phyloP scores from a whole-genome alignment of 306 rosid genomes.

The Erythrophleum fordii region DNA sequence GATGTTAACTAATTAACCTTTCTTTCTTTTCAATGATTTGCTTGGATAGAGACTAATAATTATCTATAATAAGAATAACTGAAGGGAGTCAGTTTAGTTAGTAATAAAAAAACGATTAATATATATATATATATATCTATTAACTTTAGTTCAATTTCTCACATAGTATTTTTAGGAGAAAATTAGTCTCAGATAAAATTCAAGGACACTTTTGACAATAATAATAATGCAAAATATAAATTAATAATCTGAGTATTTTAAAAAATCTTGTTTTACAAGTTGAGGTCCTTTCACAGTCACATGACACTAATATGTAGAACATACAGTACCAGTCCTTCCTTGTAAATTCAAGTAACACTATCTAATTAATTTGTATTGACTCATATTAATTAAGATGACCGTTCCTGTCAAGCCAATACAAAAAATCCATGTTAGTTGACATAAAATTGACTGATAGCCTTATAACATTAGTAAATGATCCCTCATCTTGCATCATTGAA shows the following conservation, averaged over 20 bases:
- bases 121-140: neutral
- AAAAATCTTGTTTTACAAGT: neutral
- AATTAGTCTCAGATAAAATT: too few relatives aligned
- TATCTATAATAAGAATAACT: neutral
- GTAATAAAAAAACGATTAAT: neutral
- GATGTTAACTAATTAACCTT: neutral
- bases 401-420: neutral
- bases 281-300: neutral
- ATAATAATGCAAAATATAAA: too few relatives aligned
- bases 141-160: too few relatives aligned
- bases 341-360: neutral
- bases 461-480: neutral
- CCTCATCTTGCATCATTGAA: constrained; percentile 25
- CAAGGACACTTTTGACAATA: too few relatives aligned
- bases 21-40: neutral
- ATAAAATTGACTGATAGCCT: neutral
- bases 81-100: neutral
- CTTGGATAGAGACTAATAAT: neutral
- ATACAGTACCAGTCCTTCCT: neutral
- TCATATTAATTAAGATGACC: neutral
- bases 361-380: constrained; percentile 19
- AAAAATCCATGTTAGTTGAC: neutral
- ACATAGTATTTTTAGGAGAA: too few relatives aligned
- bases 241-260: neutral
- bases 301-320: neutral